Evolutionary conservation across 2,329 filamentous ascomycete genomes (phyloP), one percentile per base, ranked within the genome.

Genomic region (Talaromyces sp.): DNA sequence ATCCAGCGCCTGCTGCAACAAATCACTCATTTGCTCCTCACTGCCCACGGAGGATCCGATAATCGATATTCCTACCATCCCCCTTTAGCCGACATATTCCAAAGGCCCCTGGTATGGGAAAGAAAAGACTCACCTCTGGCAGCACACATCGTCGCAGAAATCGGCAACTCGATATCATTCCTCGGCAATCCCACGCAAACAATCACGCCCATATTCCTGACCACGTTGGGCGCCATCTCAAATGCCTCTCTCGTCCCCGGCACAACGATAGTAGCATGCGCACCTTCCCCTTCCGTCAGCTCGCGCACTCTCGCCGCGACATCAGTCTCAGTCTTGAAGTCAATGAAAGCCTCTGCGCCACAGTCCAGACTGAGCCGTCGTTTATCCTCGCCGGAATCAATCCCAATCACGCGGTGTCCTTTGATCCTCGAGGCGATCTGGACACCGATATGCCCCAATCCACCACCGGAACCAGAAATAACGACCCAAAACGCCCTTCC

Each of bases 131-230:
- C 25, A 50, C 46, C 46, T 5, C 46, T 16, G 9, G 46, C 46
- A 28, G 46, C 46, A 31, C 46, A 50, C 25, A 31, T 50, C 28
- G 46, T 50, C 23, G 46, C 46, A 14, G 46, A 50, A 31, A 50
- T 50, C 28, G 46, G 46, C 25, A 50, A 50, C 25, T 50, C 46
- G 5, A 50, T 8, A 8, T 50, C 46, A 50, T 50, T 50, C 16
- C 46, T 50, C 23, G 46, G 59, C 28, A 56, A 33, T 44, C 59
- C 59, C 21, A 61, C 52, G 18, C 59, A 61, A 12, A 61, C 52
- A 23, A 61, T 37, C 37, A 18, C 23, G 0, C 50, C 59, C 12
- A 35, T 44, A 46, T 44, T 42, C 21, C 59, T 25, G 0, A 61
- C 9, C 33, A 54, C 21, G 14, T 35, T 5, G 9, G 50, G 35